These are phyloP conservation scores for Vitis rotundifolia DNA, from an alignment of 164 flowering plant species.

Conservation along the genomic window DNA sequence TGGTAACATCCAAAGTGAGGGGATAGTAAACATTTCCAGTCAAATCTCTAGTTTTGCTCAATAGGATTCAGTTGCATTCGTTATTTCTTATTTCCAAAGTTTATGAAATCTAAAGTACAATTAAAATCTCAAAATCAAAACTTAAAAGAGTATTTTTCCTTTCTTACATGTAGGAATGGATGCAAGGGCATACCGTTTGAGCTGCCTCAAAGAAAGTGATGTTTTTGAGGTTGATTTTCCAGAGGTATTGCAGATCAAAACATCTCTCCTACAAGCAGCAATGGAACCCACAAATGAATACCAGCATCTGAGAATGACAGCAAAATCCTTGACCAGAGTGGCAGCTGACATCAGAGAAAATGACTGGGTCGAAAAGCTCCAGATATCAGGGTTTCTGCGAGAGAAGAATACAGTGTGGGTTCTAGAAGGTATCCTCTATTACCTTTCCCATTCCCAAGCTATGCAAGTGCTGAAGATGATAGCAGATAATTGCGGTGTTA, in stretches of 20 bases:
- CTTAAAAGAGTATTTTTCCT: not conserved
- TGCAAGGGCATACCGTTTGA: conserved; percentile 76
- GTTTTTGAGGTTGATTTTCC: conserved; percentile 82
- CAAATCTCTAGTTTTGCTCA: not conserved
- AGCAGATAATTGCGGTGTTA: conserved; percentile 52
- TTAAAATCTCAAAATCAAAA: not conserved
- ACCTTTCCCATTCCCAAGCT: conserved; percentile 66
- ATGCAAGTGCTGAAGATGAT: conserved; percentile 67
- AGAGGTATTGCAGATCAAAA: conserved; percentile 67
- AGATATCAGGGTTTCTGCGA: conserved; percentile 63
- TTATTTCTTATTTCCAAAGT: not conserved
- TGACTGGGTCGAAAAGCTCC: conserved; percentile 80
- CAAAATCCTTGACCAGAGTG: conserved; percentile 74
- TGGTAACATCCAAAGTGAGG: too few species aligned
- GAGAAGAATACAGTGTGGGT: conserved; percentile 81
- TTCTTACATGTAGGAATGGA: conserved; percentile 69
- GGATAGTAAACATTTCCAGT: too few species aligned
- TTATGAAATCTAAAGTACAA: not conserved
- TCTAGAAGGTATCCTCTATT: conserved; percentile 82
- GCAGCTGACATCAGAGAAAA: conserved; percentile 70
- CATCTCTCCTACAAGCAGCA: conserved; percentile 66
- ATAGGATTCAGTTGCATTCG: not conserved
- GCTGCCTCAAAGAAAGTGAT: conserved; percentile 65
- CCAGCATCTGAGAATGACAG: conserved; percentile 41
- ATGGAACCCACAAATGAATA: conserved; percentile 36